phyloP scores from a whole-genome alignment of 805 yeast species.

The Lachancea mirantina region DNA sequence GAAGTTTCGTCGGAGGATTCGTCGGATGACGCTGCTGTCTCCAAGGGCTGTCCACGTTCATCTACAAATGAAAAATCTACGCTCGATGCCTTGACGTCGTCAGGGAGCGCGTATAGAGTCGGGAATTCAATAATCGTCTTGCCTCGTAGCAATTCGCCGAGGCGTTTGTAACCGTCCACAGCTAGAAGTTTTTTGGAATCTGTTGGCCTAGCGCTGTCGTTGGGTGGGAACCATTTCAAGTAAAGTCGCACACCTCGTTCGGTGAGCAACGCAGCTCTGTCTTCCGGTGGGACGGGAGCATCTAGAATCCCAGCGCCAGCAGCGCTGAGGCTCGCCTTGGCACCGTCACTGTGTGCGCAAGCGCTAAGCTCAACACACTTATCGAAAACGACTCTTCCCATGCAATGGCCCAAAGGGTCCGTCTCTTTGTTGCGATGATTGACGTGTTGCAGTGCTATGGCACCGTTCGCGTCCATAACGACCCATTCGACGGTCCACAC shows the following conservation, averaged over 20 bases:
- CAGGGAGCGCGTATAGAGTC: constrained; percentile 42
- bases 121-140: constrained; percentile 72
- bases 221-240: constrained; percentile 26
- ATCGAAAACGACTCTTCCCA: constrained; percentile 28
- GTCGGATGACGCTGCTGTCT: not conserved
- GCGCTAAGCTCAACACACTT: constrained; percentile 20
- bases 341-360: constrained; percentile 3
- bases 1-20: not conserved
- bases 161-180: constrained; percentile 29
- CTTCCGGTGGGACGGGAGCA: too few relatives aligned
- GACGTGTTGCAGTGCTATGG: constrained; percentile 31
- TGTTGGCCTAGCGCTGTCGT: constrained; percentile 23
- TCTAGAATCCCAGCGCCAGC: too few relatives aligned
- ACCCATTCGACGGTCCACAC: constrained; percentile 81
- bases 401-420: constrained; percentile 22
- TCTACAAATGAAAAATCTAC: constrained; percentile 1
- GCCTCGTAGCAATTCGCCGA: constrained; percentile 47
- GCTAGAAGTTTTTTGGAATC: constrained; percentile 35
- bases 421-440: constrained; percentile 33
- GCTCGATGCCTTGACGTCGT: not conserved
- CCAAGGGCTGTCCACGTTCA: not conserved
- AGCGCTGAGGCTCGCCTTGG: not conserved
- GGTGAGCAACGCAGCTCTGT: constrained; percentile 9
- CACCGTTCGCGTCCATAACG: constrained; percentile 26
- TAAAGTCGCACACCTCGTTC: constrained; percentile 19